Evolutionary conservation across 257 asterid genomes (phyloP), one percentile per base, ranked within the genome.

Genomic region (Solanum paucissectum): DNA sequence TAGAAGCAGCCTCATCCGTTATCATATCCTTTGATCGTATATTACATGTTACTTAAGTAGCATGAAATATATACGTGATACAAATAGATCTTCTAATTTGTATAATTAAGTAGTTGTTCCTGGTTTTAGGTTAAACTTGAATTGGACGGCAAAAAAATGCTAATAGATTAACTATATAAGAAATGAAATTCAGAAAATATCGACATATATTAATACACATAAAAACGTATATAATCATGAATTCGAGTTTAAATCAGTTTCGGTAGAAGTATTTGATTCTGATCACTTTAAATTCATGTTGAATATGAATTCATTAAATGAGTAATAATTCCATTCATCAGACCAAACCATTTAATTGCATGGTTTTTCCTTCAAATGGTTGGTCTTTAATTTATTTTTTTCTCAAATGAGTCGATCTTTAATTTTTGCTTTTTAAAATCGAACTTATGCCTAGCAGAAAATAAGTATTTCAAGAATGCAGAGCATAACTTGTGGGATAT

Each of bases 1-100:
- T 1, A 52, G 5, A 52, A 5, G 4, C 2, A 18, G 11, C 0
- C 64, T 55, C n/a, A 7, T 55, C 2, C 2, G 3, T 1, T 2
- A 55, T 1, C 10, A 52, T 16, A 52, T 6, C 60, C 23, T 16
- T 55, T 2, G 64, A 55, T 7, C 0, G n/a, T 0, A 18, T 18
- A 55, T 55, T 55, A 55, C n/a, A 6, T 18, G 0, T 55, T 55
- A 52, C 6, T 44, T 44, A 49, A 49, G 23, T 52, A 52, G 23
- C 9, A 52, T 13, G 58, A 46, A 13, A 46, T 13, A 46, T 46
- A 49, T 2, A 49, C 2, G 7, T 49, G 58, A 49, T 13, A 49
- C 58, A 49, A 49, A 49, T 49, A 49, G 7, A 49, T 13, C 20
- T 13, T 49, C 58, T 49, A 49, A 49, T 49, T 49, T 49, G 7